Evolutionary conservation across 495 filamentous ascomycete genomes (phyloP).

Genomic region (Aspergillus asperescens): DNA sequence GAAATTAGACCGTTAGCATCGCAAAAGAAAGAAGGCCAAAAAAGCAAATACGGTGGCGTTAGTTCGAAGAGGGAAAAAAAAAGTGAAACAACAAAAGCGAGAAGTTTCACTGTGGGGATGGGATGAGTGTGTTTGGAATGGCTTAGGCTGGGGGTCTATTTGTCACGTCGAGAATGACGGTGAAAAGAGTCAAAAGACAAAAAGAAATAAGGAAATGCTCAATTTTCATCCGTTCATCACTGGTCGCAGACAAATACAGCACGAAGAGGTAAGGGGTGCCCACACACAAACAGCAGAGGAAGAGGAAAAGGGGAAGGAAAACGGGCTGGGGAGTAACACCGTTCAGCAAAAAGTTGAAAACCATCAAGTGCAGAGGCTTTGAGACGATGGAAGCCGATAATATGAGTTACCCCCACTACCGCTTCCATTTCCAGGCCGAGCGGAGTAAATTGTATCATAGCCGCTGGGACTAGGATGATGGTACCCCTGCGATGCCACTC

Average conservation of each 20-base stretch:
- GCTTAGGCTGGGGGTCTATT: conserved; percentile 24
- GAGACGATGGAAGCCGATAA: conserved; percentile 30
- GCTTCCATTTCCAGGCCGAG: conserved; percentile 5
- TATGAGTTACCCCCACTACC: conserved; percentile 19
- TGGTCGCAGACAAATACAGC: conserved; percentile 1
- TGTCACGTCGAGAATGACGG: conserved; percentile 8
- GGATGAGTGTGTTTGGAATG: conserved; percentile 9
- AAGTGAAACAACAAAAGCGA: conserved; percentile 5
- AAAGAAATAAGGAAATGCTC: conserved; percentile 14
- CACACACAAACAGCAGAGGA: not conserved
- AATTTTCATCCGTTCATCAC: conserved; percentile 3
- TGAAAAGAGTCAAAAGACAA: conserved; percentile 10
- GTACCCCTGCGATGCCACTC: conserved; percentile 15
- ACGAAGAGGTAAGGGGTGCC: conserved; percentile 4
- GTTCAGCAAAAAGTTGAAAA: not conserved
- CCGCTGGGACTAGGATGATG: conserved; percentile 22
- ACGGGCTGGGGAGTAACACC: too few species aligned
- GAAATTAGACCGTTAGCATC: not conserved
- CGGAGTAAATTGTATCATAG: conserved; percentile 36
- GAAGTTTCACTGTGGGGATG: conserved; percentile 1
- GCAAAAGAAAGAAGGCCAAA: not conserved
- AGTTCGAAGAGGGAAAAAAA: conserved; percentile 1
- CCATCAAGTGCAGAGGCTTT: conserved; percentile 34
- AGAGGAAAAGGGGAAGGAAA: conserved; percentile 4
- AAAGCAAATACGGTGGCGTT: conserved; percentile 9